phyloP scores from a whole-genome alignment of 1,284 basidiomycete genomes.

The Leccinum griseonigrum region DNA sequence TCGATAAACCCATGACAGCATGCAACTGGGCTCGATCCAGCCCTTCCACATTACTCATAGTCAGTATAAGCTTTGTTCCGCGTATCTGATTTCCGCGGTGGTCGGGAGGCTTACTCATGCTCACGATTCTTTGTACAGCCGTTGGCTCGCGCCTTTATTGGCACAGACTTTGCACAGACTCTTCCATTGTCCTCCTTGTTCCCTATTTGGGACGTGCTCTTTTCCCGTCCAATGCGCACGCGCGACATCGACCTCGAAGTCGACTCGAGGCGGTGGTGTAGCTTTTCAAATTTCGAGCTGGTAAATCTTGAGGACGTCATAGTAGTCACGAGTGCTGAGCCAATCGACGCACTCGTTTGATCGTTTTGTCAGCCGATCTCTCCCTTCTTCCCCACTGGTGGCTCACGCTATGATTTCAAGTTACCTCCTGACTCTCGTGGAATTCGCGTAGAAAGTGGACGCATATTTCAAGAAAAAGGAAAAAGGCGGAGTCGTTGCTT shows the following conservation, averaged over 20 bases:
- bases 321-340: too few species aligned
- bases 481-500: too few species aligned
- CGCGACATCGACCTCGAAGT: constrained; percentile 43
- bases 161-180: constrained; percentile 74
- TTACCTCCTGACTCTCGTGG: too few species aligned
- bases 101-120: background rate
- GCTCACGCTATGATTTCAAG: too few species aligned
- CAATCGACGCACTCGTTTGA: too few species aligned
- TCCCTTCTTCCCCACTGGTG: too few species aligned
- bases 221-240: constrained; percentile 55
- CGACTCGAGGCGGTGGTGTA: too few species aligned
- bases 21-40: constrained; percentile 64
- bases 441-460: too few species aligned
- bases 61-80: constrained; percentile 37
- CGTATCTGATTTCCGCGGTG: background rate
- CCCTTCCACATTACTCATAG: constrained; percentile 78
- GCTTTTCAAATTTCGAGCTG: too few species aligned
- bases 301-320: too few species aligned
- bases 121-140: constrained; percentile 39
- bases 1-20: constrained; percentile 35
- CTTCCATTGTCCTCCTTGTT: constrained; percentile 60
- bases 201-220: constrained; percentile 68
- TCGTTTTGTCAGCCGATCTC: too few species aligned
- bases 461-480: too few species aligned
- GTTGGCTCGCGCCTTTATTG: constrained; percentile 72